phyloP scores from a whole-genome alignment of 495 filamentous ascomycete genomes.

The Aspergillus bridgeri region DNA sequence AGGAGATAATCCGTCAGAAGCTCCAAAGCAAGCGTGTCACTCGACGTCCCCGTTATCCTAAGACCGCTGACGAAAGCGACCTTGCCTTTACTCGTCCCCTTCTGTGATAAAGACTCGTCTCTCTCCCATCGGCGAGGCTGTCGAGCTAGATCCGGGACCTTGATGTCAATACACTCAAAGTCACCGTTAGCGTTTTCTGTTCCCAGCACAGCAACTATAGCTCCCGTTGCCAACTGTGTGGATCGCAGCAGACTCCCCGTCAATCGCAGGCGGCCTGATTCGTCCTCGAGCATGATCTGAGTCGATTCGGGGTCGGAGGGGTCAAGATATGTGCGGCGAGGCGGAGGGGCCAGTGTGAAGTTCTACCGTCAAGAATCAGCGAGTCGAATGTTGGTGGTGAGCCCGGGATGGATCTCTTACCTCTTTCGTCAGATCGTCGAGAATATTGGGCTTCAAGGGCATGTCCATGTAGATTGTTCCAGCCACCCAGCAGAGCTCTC shows the following conservation, averaged over 20 bases:
- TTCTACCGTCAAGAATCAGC: slow-evolving; percentile 48
- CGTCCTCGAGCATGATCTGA: slow-evolving; percentile 87
- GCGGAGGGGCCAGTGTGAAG: slow-evolving; percentile 79
- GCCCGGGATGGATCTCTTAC: slow-evolving; percentile 43
- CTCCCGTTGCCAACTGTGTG: slow-evolving; percentile 80
- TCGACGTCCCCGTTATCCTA: slow-evolving; percentile 69
- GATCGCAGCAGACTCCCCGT: slow-evolving; percentile 62
- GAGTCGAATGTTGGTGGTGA: not conserved
- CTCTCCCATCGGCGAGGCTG: slow-evolving; percentile 77
- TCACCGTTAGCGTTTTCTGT: slow-evolving; percentile 90
- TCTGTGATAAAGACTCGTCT: slow-evolving; percentile 42
- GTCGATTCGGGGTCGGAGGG: slow-evolving; percentile 43
- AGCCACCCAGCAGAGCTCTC: slow-evolving; percentile 90
- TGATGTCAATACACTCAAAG: slow-evolving; percentile 87
- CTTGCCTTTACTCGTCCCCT: slow-evolving; percentile 53
- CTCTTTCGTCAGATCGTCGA: slow-evolving; percentile 92
- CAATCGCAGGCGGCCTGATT: slow-evolving; percentile 85
- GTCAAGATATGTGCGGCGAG: slow-evolving; percentile 70
- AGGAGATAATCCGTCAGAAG: slow-evolving; percentile 84
- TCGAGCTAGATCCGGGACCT: slow-evolving; percentile 77
- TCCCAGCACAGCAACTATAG: slow-evolving; percentile 85
- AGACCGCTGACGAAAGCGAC: slow-evolving; percentile 89
- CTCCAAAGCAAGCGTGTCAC: slow-evolving; percentile 67
- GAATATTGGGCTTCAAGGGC: slow-evolving; percentile 92
- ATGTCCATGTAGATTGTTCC: slow-evolving; percentile 98